phyloP scores from a whole-genome alignment of 2,329 filamentous ascomycete genomes.

The Pseudocercospora cruenta region DNA sequence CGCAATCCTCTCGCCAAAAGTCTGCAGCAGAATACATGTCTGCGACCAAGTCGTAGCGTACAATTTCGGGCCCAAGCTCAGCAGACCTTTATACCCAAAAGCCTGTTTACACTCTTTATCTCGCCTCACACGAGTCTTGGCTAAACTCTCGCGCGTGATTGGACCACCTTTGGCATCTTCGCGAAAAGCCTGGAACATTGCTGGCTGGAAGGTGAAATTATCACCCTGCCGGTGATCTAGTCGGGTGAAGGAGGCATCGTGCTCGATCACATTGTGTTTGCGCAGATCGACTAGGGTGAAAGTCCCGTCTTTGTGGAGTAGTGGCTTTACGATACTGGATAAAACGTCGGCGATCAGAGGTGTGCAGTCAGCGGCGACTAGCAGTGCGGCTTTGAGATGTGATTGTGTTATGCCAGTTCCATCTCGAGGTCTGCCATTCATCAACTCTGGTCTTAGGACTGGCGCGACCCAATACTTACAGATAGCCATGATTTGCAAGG shows the following conservation, averaged over 20 bases:
- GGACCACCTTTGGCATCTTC: conserved; percentile 38
- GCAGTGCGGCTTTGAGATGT: conserved; percentile 37
- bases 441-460: not conserved
- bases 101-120: not conserved
- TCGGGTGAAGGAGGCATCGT: conserved; percentile 41
- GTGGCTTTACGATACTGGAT: conserved; percentile 8
- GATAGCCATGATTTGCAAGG: conserved; percentile 40
- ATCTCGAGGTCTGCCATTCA: conserved; percentile 37
- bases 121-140: not conserved
- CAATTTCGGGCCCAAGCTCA: not conserved
- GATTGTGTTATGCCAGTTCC: conserved; percentile 39
- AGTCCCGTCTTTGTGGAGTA: conserved; percentile 35
- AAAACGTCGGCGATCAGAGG: conserved; percentile 19
- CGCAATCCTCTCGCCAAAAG: not conserved
- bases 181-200: conserved; percentile 39
- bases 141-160: conserved; percentile 25
- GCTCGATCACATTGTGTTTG: conserved; percentile 42
- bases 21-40: not conserved
- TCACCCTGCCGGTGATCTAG: conserved; percentile 41
- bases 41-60: not conserved
- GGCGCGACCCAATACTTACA: conserved; percentile 28
- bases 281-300: conserved; percentile 40
- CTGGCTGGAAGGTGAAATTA: conserved; percentile 41
- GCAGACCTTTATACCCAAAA: not conserved
- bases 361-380: conserved; percentile 34